These are phyloP conservation scores for Candida arabinofermentans DNA, from an alignment of 805 yeast genomes.

Conservation along the genomic window DNA sequence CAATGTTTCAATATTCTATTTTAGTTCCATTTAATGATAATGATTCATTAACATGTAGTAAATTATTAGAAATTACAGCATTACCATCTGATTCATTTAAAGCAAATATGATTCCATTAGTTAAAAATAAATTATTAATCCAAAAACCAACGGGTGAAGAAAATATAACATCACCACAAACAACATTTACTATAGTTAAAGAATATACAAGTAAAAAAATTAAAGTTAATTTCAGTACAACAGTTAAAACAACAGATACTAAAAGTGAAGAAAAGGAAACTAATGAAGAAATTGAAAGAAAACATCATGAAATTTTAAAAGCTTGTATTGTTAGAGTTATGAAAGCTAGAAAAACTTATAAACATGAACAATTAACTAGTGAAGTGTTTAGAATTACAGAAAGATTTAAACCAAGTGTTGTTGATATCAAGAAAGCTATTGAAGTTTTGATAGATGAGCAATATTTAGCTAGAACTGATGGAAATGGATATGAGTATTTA, in stretches of 20 bases:
- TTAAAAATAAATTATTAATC: slow-evolving; percentile 69
- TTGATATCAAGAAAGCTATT: slow-evolving; percentile 83
- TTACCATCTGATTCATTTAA: slow-evolving; percentile 62
- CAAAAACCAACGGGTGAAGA: slow-evolving; percentile 63
- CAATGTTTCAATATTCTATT: slow-evolving; percentile 84
- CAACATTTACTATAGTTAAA: slow-evolving; percentile 63
- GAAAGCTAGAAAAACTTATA: slow-evolving; percentile 83
- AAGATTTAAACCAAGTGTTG: slow-evolving; percentile 80
- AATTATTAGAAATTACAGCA: slow-evolving; percentile 65
- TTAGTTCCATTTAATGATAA: slow-evolving; percentile 75
- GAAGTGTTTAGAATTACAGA: slow-evolving; percentile 85
- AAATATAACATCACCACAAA: slow-evolving; percentile 45
- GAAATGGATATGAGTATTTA: slow-evolving; percentile 70
- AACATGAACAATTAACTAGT: slow-evolving; percentile 75
- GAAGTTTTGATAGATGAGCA: slow-evolving; percentile 83
- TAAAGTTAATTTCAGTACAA: slow-evolving; percentile 64
- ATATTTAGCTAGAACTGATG: slow-evolving; percentile 66
- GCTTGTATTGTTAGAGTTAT: slow-evolving; percentile 95
- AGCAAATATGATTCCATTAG: slow-evolving; percentile 74
- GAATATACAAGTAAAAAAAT: slow-evolving; percentile 85
- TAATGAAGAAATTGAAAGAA: slow-evolving; percentile 68
- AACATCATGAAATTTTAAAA: slow-evolving; percentile 62
- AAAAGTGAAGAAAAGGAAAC: slow-evolving; percentile 76
- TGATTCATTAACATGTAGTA: slow-evolving; percentile 54
- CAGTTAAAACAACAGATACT: slow-evolving; percentile 45